Base-by-base conservation (phyloP, 306 rosid species). In the Luffa acutangula region DNA sequence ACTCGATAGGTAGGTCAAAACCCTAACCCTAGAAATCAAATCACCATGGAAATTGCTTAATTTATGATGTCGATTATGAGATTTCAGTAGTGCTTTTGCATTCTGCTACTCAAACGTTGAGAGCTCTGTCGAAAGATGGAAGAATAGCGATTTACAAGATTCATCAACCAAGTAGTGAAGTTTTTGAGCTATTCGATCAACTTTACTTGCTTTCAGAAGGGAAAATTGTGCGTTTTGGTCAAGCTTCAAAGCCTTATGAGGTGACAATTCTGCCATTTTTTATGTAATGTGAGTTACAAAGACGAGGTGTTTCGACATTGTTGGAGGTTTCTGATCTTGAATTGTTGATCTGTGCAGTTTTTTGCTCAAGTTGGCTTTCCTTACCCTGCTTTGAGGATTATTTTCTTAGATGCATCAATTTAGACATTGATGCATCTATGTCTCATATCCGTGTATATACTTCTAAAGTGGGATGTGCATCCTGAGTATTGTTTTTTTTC, bases 351-450 rank as follows among this genome's bases (percentile, higher is more conserved):
- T 78, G 5, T 83, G 86, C 90, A 94, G 97, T 94, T 94, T 86
- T 94, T 94, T 88, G 90, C 90, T 72, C 98, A 89, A 85, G 96
- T 96, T 77, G 97, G 98, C 21, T 94, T 94, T 82, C 98, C 98
- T 12, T 94, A 97, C 88, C 94, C 98, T 71, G 91, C 97, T 84
- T 75, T 94, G 87, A 94, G 98, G 86, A 94, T 84, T 97, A 94
- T 85, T 94, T 92, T 81, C 97, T 94, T 34, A 83, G 97, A 80
- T 92, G 96, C 85, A 79, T 94, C 83, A 94, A 94, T 77, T 94
- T 96, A 46, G 98, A 94, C 76, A 92, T 94, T 80, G 98, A 94
- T 81, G 88, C 92, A 78, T 25, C 31, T 25, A 25, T 25, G 31
- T 25, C 31, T 25, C 31, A 25, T 25, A 25, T 25, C 31, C 31